Conservation (phyloP, 78 protist genomes). For the Dictyostelium citrinum region DNA sequence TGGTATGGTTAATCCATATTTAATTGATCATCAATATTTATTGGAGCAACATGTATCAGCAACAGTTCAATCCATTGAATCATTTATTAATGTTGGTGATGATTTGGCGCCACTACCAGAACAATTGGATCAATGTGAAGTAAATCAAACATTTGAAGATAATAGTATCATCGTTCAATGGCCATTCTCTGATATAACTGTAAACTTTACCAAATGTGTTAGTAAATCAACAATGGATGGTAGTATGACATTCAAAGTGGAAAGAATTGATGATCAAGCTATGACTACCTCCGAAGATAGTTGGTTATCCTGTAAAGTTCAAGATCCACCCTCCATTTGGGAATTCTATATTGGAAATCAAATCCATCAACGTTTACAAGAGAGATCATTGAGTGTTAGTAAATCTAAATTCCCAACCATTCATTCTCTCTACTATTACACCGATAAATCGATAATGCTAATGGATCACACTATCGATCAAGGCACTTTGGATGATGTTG, state of each 20-base stretch:
- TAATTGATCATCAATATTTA: neutral
- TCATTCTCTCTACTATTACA: constrained; percentile 1
- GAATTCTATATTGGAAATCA: constrained; percentile 15
- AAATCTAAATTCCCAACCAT: neutral
- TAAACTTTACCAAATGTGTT: neutral
- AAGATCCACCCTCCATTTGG: constrained; percentile 37
- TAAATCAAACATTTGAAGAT: neutral
- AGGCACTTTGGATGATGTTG: neutral
- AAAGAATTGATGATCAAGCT: neutral
- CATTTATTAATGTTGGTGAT: neutral
- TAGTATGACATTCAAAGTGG: neutral
- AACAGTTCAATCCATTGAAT: neutral
- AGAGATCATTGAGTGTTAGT: neutral
- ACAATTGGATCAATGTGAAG: neutral
- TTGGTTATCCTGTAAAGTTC: neutral
- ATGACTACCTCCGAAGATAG: neutral
- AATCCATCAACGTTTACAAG: neutral
- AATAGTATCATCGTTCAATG: neutral
- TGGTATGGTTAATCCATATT: constrained; percentile 13
- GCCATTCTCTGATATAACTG: neutral
- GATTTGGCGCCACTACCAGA: constrained; percentile 9
- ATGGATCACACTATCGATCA: neutral
- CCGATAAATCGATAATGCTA: neutral
- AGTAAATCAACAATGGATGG: neutral
- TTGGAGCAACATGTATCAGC: constrained; percentile 2